Percentiles rank a stretch among this genome's conserved stretches.
phyloP scores from a whole-genome alignment of 176 grass and related monocot genomes.

The Triticum turgidum region DNA sequence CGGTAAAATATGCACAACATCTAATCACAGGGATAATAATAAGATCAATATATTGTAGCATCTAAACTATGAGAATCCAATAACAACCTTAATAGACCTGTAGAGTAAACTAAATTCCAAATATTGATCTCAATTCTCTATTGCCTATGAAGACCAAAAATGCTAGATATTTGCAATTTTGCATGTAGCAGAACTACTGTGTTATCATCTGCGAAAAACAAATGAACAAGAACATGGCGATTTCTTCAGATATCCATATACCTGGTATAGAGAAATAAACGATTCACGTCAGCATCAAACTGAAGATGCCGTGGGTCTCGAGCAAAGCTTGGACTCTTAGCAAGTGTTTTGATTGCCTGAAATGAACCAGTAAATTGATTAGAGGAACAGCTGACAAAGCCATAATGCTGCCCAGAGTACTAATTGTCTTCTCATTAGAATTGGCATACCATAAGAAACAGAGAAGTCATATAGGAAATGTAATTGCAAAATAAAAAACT shows the following conservation, averaged over 20 bases:
- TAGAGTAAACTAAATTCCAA: background rate
- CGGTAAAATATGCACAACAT: background rate
- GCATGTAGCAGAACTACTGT: background rate
- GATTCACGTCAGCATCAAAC: conserved; percentile 78
- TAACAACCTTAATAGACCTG: background rate
- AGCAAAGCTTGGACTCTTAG: conserved; percentile 63
- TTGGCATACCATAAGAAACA: background rate
- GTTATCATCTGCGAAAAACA: background rate
- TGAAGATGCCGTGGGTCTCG: conserved; percentile 88
- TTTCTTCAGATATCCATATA: conserved; percentile 31
- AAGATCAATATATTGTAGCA: background rate
- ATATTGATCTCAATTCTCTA: background rate
- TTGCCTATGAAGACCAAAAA: background rate
- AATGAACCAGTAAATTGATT: conserved; percentile 19
- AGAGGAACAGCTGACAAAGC: background rate
- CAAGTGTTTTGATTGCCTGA: conserved; percentile 66
- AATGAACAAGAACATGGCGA: background rate
- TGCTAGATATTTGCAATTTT: background rate
- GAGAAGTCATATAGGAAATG: background rate
- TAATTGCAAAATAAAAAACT: background rate
- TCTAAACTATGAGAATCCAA: conserved; percentile 21
- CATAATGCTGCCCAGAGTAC: background rate
- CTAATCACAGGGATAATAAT: background rate
- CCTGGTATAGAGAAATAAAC: conserved; percentile 93
- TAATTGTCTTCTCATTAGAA: background rate